phyloP scores from a whole-genome alignment of 768 basidiomycete species.

The Polyporus arcularius region DNA sequence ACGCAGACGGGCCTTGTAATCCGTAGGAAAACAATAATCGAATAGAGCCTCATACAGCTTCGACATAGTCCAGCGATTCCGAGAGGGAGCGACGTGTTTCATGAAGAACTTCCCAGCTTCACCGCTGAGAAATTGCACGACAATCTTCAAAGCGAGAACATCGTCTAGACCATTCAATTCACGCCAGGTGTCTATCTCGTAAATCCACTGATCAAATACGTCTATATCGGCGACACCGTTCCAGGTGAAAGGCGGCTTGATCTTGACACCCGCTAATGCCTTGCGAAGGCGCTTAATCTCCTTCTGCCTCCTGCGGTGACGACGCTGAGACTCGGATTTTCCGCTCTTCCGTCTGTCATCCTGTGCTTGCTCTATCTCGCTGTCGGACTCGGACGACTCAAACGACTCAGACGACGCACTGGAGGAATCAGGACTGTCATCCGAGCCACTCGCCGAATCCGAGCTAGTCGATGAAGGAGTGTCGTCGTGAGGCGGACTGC shows the following conservation, averaged over 20 bases:
- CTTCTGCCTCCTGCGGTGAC: background rate
- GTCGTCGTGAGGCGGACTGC: background rate
- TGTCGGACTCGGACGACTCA: too few relatives aligned
- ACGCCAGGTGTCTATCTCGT: conserved; percentile 18
- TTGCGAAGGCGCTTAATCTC: background rate
- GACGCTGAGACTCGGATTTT: background rate
- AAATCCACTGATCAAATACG: conserved; percentile 14
- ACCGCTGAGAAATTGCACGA: conserved; percentile 18
- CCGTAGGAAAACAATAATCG: conserved; percentile 18
- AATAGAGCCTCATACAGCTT: conserved; percentile 14
- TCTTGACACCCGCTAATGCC: conserved; percentile 15
- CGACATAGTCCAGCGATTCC: conserved; percentile 15
- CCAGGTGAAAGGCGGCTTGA: conserved; percentile 17
- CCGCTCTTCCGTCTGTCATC: background rate
- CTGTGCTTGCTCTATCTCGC: too few relatives aligned
- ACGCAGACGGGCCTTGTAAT: conserved; percentile 12
- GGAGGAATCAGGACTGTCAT: too few relatives aligned
- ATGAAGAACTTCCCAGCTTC: conserved; percentile 25
- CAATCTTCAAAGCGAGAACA: conserved; percentile 7
- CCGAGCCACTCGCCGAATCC: background rate
- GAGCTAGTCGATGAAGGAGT: background rate
- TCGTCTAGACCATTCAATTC: conserved; percentile 14
- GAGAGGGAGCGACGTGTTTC: conserved; percentile 19
- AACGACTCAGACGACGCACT: too few relatives aligned
- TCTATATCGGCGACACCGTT: conserved; percentile 21